Base-by-base conservation (phyloP, 192 early-diverging fungal species). In the Mortierella alpina region DNA sequence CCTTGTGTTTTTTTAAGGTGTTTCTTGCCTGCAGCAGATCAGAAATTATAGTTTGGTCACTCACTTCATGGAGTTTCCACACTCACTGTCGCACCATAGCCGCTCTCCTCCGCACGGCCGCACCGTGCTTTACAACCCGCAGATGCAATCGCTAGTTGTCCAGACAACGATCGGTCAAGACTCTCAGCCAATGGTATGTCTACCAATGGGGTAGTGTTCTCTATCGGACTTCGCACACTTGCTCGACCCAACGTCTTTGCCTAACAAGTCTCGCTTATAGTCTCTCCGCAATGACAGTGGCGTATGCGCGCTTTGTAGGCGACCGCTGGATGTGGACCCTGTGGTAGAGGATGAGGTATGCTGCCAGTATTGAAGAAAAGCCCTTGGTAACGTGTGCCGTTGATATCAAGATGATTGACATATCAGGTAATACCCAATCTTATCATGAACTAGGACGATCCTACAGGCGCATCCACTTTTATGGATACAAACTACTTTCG, bases 121-220 rank as follows among this genome's bases (percentile, higher is more conserved):
- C 22, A 73, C 90, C 13, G 93, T 94, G 1, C 77, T 94, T 9
- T 93, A 90, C 57, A 92, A 93, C 72, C 85, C 86, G 13, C 86
- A 90, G 41, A 86, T 80, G 45, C 84, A 80, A 82, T 65, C 82
- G 64, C 39, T 84, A 89, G 15, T 86, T 82, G 63, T 86, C 86
- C 50, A 84, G 84, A 66, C 84, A 65, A 48, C 81, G 46, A 61
- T 72, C 42, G 67, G 77, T 1, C 60, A 63, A 7, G 73, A 64
- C 54, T 67, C 72, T 5, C 83, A 68, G 62, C 55, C 60, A 56
- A 63, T 72, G 22, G 80, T 68, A 42, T 54, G 56, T 45, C 58
- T 42, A 57, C 46, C 49, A 45, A 18, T n/a, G 61, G 48, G 18
- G 6, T 20, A 41, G 55, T 46, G 47, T 15, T 64, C 42, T 48